phyloP scores from a whole-genome alignment of 1,284 basidiomycete species.

The Ganoderma sinense region DNA sequence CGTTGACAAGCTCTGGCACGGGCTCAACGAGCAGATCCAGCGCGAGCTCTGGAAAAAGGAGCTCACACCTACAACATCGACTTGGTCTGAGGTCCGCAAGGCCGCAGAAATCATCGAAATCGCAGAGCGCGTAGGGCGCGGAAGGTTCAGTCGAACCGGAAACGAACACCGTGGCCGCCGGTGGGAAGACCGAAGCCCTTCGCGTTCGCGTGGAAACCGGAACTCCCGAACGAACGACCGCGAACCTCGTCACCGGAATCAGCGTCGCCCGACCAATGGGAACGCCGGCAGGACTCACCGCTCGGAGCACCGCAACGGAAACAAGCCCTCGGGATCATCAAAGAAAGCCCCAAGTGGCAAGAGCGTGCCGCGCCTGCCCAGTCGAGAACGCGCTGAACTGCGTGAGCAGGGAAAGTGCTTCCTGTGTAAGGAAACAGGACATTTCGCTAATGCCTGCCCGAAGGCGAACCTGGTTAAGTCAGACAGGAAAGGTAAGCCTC shows the following conservation, averaged over 20 bases:
- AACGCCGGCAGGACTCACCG: no score
- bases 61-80: constrained; percentile 35
- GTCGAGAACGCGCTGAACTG: constrained; percentile 19
- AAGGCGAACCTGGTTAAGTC: constrained; percentile 10
- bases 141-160: not conserved
- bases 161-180: not conserved
- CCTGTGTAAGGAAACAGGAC: constrained; percentile 23
- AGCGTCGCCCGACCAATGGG: not conserved
- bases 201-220: not conserved
- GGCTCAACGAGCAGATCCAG: constrained; percentile 39
- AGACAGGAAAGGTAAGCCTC: constrained; percentile 18
- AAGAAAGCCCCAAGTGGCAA: not conserved
- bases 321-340: not conserved
- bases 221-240: not conserved
- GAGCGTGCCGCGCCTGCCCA: not conserved
- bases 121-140: constrained; percentile 13
- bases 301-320: no score
- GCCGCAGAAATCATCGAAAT: constrained; percentile 29
- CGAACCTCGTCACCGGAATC: not conserved
- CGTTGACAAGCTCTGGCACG: constrained; percentile 45
- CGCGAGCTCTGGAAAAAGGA: constrained; percentile 37
- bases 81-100: constrained; percentile 22
- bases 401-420: constrained; percentile 23
- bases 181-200: not conserved
- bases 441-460: constrained; percentile 23